A percentile compares a stretch with the other conserved stretches of the same genome.
Evolutionary conservation across 2,329 filamentous ascomycete species (phyloP).

Genomic region (Ceratocystis lukuohia): DNA sequence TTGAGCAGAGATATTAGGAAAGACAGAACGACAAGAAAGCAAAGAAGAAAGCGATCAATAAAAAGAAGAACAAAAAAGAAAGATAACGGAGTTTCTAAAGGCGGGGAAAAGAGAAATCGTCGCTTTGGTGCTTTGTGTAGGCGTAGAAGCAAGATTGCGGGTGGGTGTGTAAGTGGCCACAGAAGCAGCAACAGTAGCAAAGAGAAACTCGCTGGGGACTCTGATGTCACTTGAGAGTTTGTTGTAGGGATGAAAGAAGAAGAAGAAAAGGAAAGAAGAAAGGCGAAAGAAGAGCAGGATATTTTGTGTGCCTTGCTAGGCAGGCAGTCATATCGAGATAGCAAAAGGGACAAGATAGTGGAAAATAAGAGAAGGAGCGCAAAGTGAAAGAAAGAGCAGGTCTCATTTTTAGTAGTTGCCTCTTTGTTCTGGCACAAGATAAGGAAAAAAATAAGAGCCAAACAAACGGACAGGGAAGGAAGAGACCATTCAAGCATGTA

Average conservation of each 20-base stretch:
- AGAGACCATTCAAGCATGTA: not conserved
- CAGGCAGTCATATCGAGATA: constrained; percentile 8
- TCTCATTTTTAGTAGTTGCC: constrained; percentile 1
- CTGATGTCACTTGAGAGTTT: not conserved
- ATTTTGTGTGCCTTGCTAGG: not conserved
- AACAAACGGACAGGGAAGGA: not conserved
- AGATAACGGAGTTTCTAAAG: too few relatives aligned
- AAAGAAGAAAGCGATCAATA: too few relatives aligned
- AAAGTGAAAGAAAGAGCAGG: not conserved
- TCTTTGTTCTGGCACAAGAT: not conserved
- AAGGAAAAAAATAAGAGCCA: not conserved
- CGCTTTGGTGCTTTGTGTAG: too few relatives aligned
- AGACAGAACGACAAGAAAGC: too few relatives aligned
- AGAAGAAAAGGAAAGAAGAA: not conserved
- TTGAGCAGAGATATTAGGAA: too few relatives aligned
- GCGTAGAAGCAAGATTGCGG: too few relatives aligned
- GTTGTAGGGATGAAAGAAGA: not conserved
- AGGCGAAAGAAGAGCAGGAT: not conserved
- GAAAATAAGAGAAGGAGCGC: constrained; percentile 3
- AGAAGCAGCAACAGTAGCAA: not conserved
- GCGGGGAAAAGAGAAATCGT: too few relatives aligned
- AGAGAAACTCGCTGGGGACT: not conserved
- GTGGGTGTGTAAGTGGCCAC: too few relatives aligned
- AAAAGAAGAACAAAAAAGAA: too few relatives aligned
- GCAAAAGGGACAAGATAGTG: constrained; percentile 3